Percentiles rank a stretch among this genome's conserved stretches.
phyloP scores from a whole-genome alignment of 345 rosid species.

The Trapa bicornis region DNA sequence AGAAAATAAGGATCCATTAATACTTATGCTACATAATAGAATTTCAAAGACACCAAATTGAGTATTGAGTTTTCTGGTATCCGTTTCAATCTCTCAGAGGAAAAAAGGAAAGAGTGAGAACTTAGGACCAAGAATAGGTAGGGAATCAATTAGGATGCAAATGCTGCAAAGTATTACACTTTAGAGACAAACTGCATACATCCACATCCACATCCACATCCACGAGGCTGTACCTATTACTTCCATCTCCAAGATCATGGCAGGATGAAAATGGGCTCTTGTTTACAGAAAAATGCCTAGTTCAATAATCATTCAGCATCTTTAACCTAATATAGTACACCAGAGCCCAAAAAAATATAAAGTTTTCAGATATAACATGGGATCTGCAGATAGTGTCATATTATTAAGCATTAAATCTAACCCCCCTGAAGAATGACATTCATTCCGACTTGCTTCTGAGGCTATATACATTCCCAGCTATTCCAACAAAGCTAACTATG shows the following conservation, averaged over 20 bases:
- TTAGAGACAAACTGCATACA: neutral
- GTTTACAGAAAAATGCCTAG: neutral
- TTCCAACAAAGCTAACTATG: conserved; percentile 63
- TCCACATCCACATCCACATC: neutral
- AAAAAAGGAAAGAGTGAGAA: too few species aligned
- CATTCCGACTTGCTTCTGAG: conserved; percentile 19
- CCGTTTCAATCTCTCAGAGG: too few species aligned
- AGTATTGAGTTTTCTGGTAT: too few species aligned
- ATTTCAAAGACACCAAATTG: too few species aligned
- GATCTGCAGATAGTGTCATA: neutral
- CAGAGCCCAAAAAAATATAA: neutral
- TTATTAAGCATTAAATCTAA: neutral
- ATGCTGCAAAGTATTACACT: neutral
- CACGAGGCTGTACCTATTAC: too few species aligned
- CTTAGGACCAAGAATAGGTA: too few species aligned
- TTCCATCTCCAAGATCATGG: neutral
- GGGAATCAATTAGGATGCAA: too few species aligned
- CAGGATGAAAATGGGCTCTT: neutral
- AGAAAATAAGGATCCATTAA: too few species aligned
- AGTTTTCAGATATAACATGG: neutral
- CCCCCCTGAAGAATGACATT: neutral
- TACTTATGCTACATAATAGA: too few species aligned
- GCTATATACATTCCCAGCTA: conserved; percentile 62
- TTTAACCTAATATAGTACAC: neutral
- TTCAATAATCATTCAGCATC: neutral